A percentile compares a stretch with the other conserved stretches of the same genome.
These are phyloP conservation scores for Themeda triandra DNA, from an alignment of 176 grass and related monocot genomes.

Conservation along the genomic window DNA sequence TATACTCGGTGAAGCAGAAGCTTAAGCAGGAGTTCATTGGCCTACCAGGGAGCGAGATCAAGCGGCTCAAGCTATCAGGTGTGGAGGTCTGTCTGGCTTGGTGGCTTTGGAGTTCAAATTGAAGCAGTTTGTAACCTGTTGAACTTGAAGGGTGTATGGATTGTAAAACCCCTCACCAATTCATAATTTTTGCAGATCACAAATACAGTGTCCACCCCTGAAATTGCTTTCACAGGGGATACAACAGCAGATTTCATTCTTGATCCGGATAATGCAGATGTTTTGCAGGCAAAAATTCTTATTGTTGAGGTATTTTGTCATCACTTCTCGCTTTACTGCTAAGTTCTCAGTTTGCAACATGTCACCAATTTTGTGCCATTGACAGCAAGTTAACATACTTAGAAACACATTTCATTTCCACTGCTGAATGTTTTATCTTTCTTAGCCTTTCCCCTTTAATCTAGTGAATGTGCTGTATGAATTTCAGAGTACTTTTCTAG, in stretches of 20 bases:
- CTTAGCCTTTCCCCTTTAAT: neutral
- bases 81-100: conserved; percentile 86
- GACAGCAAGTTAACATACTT: neutral
- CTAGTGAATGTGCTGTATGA: neutral
- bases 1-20: conserved; percentile 85
- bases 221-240: conserved; percentile 94
- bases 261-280: conserved; percentile 79
- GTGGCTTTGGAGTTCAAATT: conserved; percentile 1
- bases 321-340: neutral
- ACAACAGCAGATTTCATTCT: conserved; percentile 91
- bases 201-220: conserved; percentile 62
- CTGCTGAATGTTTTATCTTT: neutral
- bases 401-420: neutral
- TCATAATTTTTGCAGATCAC: conserved; percentile 50
- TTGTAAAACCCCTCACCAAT: neutral
- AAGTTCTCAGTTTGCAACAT: neutral
- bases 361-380: neutral
- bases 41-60: conserved; percentile 77
- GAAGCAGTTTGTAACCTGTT: neutral
- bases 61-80: conserved; percentile 74
- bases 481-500: conserved; percentile 90
- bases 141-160: neutral
- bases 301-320: conserved; percentile 60
- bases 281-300: conserved; percentile 61
- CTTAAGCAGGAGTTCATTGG: conserved; percentile 73